These are phyloP conservation scores for Talaromyces amestolkiae DNA, from an alignment of 2,329 filamentous ascomycete genomes.

Conservation along the genomic window DNA sequence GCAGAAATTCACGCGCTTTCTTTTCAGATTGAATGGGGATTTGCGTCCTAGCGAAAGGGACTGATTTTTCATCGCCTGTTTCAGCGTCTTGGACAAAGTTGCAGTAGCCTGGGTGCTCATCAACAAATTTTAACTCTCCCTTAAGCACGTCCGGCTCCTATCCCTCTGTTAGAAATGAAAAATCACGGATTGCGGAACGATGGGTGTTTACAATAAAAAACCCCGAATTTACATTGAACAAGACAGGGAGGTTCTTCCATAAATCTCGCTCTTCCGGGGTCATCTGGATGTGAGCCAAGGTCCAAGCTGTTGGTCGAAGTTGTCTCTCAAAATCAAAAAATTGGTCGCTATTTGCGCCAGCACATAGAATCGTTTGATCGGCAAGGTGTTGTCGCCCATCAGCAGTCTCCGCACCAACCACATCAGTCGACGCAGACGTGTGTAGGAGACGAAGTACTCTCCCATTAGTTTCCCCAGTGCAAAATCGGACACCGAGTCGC, in stretches of 20 bases:
- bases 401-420: constrained; percentile 40
- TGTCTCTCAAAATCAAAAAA: constrained; percentile 48
- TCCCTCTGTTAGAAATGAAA: too few species aligned
- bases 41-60: constrained; percentile 46
- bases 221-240: constrained; percentile 49
- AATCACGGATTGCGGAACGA: too few species aligned
- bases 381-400: constrained; percentile 39
- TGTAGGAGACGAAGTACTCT: constrained; percentile 39
- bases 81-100: constrained; percentile 40
- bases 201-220: constrained; percentile 43
- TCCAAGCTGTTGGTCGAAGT: constrained; percentile 49
- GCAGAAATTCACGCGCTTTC: constrained; percentile 49
- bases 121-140: constrained; percentile 42
- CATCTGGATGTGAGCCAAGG: constrained; percentile 54
- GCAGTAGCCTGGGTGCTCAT: constrained; percentile 58
- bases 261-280: constrained; percentile 44
- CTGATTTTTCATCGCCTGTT: constrained; percentile 29
- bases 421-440: constrained; percentile 28
- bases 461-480: constrained; percentile 42
- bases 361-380: constrained; percentile 43
- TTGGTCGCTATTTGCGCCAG: constrained; percentile 42
- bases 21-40: constrained; percentile 48
- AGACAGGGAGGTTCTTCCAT: constrained; percentile 51
- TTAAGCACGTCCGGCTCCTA: constrained; percentile 42
- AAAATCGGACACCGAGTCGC: constrained; percentile 46